A percentile compares a stretch with the other conserved stretches of the same genome.
Evolutionary conservation across 345 rosid genomes (phyloP).

Genomic region (Eucalyptus camaldulensis): DNA sequence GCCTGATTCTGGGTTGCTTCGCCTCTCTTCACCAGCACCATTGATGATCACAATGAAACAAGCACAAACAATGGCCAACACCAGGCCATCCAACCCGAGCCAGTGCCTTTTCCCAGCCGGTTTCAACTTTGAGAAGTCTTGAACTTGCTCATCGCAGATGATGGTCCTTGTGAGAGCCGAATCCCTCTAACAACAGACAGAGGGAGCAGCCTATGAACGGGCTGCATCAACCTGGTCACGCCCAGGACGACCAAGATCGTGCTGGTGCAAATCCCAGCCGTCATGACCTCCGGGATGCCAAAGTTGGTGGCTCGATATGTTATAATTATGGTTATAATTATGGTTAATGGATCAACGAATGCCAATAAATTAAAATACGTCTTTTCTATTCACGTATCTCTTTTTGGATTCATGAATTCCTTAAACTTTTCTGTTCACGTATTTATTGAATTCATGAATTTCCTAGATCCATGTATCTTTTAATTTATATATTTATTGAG

Average conservation of each 20-base stretch:
- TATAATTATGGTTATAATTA: no score
- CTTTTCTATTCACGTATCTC: no score
- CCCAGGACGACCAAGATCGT: conserved; percentile 49
- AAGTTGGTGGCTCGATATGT: no score
- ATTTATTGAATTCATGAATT: no score
- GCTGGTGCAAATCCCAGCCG: conserved; percentile 55
- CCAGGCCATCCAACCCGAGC: conserved; percentile 72
- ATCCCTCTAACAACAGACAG: conserved; percentile 69
- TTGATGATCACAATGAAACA: conserved; percentile 43
- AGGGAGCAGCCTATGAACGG: conserved; percentile 45
- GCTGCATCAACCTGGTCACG: conserved; percentile 65
- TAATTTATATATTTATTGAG: no score
- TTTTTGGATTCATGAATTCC: no score
- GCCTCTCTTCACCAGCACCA: conserved; percentile 47
- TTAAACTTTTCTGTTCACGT: no score
- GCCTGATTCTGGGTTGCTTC: neutral
- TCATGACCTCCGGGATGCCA: conserved; percentile 59
- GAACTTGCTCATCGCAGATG: conserved; percentile 58
- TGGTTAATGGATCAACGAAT: no score
- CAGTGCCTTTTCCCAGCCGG: conserved; percentile 24
- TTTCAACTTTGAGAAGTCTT: conserved; percentile 52
- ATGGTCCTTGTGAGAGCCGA: conserved; percentile 64
- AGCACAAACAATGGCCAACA: conserved; percentile 44
- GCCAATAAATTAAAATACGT: no score
- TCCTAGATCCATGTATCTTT: no score